phyloP scores from a whole-genome alignment of 805 yeast genomes.

The Saturnispora silvae region DNA sequence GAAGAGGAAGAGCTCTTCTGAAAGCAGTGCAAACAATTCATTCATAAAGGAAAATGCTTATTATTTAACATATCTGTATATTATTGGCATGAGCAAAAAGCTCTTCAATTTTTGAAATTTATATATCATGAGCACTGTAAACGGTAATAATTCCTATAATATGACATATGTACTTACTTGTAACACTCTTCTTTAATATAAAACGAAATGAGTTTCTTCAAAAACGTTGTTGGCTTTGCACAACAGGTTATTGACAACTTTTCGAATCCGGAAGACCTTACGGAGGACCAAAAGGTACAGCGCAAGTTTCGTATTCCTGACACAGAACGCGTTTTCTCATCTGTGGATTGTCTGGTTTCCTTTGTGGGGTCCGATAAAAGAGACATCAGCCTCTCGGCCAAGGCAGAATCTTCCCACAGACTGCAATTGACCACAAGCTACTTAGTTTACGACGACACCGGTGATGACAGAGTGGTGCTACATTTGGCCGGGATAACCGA shows the following conservation, averaged over 20 bases:
- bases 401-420: constrained; percentile 16
- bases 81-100: too few relatives aligned
- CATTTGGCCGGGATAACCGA: constrained; percentile 72
- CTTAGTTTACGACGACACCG: constrained; percentile 60
- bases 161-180: too few relatives aligned
- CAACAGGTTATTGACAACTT: constrained; percentile 35
- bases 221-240: constrained; percentile 36
- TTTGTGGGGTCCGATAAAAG: constrained; percentile 5
- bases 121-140: neutral
- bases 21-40: neutral
- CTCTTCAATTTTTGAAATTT: too few relatives aligned
- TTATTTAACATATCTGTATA: too few relatives aligned
- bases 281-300: constrained; percentile 64
- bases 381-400: constrained; percentile 3
- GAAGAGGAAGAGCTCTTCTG: constrained; percentile 1
- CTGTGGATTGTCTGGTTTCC: constrained; percentile 6
- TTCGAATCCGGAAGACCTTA: constrained; percentile 31
- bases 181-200: too few relatives aligned
- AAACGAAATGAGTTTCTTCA: constrained; percentile 41
- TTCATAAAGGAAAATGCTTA: too few relatives aligned
- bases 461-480: constrained; percentile 49
- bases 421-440: constrained; percentile 68
- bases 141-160: too few relatives aligned
- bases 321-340: constrained; percentile 47
- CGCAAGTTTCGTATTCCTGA: constrained; percentile 61